Base-by-base conservation (phyloP, 2,329 filamentous ascomycete genomes). In the Elsinoe arachidis region DNA sequence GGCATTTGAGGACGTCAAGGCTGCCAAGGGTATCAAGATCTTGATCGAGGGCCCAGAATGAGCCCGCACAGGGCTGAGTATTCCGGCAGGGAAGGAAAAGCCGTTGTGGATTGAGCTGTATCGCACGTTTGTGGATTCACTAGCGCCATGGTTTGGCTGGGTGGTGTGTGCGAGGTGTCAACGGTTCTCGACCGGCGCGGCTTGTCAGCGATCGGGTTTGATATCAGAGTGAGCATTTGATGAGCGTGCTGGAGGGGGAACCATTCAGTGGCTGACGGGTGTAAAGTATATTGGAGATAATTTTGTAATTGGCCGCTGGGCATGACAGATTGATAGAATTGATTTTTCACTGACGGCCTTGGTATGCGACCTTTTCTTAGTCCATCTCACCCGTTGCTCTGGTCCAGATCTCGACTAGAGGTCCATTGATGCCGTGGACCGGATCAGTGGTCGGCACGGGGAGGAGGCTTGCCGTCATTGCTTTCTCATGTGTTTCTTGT, bases 1-100 rank as follows among this genome's bases (percentile, higher is more conserved):
- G 67, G 91, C 91, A 0, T 96, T 96, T 69, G 79, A 85, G 68
- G 86, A 89, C 73, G 90, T 95, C 46, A 89, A 89, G 78, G 80
- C 81, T 63, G 90, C 89, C 5, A 85, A 91, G 74, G 81, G 87
- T 55, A 85, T 90, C 58, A 79, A 82, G 78, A 78, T 67, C 73
- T 78, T 85, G 51, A 76, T 76, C 54, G 70, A 72, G 58, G 74
- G 73, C 15, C 63, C 62, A 34, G 39, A 59, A 54, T 62, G 44
- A 57, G 33, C 15, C 3, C 15, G 30, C 12, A 5, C 12, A 35
- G 19, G 49, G 34, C 26, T 51, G 49, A 37, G 19, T 23, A 3
- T 37, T 53, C 34, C 30, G 49, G 30, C n/a, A 37, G 49, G n/a
- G 49, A 35, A 33, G 15, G 30, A 35, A 46, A 23, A 26, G 38